Base-by-base conservation (phyloP, 2,329 filamentous ascomycete species). In the Pseudogymnoascus verrucosus region DNA sequence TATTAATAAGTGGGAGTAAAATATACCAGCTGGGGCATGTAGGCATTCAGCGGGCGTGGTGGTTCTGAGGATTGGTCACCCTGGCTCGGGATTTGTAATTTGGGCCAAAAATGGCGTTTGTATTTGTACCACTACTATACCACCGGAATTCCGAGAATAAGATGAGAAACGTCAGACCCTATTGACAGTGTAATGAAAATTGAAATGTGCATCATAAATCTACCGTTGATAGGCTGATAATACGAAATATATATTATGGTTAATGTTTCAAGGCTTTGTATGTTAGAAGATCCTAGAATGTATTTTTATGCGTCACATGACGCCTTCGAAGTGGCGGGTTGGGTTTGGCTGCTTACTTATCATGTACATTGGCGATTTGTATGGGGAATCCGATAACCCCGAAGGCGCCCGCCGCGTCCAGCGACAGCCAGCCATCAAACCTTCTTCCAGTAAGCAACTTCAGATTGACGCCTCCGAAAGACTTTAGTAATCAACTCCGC, bases 1-100 rank as follows among this genome's bases (percentile, higher is more conserved):
- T 57, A 64, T 47, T 47, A 47, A 62, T 62, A 36, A 36, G 61
- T 44, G 34, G 59, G 34, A 39, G 59, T 61, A 61, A 34, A n/a
- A 57, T 57, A 57, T 57, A 57, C 51, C 51, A 57, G 51, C 51
- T 57, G 21, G 51, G 19, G 19, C 51, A 57, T 57, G 34, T 34
- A 28, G 51, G 51, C 51, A 57, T 57, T 57, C 51, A 31, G 51
- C 51, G 51, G 51, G 51, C 28, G 28, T 31, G 31, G 51, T 57
- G 47, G 26, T 54, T 57, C 51, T 34, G n/a, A 57, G 51, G 51
- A 57, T 57, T 57, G 51, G 51, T 57, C 51, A 57, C 51, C 51
- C 51, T 7, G 51, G 51, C 51, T 34, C 34, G 34, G 51, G 51
- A 57, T 57, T 57, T 57, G 51, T 57, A 57, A 57, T 57, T 57